Evolutionary conservation across 306 rosid genomes (phyloP).

Genomic region (Ceratonia siliqua): DNA sequence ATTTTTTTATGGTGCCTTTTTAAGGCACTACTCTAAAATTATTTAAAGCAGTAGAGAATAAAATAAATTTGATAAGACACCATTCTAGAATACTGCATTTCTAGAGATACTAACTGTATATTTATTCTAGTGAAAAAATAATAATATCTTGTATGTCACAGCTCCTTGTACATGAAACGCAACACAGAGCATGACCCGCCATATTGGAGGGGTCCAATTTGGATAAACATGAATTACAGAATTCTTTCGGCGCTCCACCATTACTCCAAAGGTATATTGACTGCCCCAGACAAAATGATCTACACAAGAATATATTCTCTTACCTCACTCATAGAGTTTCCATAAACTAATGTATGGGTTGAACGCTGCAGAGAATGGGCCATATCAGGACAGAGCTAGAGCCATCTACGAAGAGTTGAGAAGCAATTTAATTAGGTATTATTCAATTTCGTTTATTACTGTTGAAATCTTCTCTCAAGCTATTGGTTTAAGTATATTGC

Average conservation of each 20-base stretch:
- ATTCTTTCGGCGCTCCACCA: slow-evolving; percentile 86
- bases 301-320: slow-evolving; percentile 21
- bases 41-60: too few species aligned
- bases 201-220: slow-evolving; percentile 91
- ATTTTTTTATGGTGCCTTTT: too few species aligned
- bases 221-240: slow-evolving; percentile 83
- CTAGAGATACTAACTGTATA: too few species aligned
- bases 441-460: slow-evolving; percentile 4
- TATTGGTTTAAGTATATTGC: background rate
- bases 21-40: too few species aligned
- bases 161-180: slow-evolving; percentile 86
- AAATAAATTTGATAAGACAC: too few species aligned
- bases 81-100: too few species aligned
- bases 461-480: background rate
- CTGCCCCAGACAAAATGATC: slow-evolving; percentile 12
- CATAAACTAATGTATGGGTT: slow-evolving; percentile 25
- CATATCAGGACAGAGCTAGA: slow-evolving; percentile 72
- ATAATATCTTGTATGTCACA: slow-evolving; percentile 24
- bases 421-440: slow-evolving; percentile 76
- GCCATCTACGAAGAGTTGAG: slow-evolving; percentile 70
- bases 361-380: slow-evolving; percentile 65
- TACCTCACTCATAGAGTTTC: background rate
- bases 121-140: slow-evolving; percentile 22
- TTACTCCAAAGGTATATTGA: slow-evolving; percentile 72
- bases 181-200: slow-evolving; percentile 97